Percentiles rank a stretch among this genome's conserved stretches.
These are phyloP conservation scores for Rhodotorula sp. DNA, from an alignment of 1,284 basidiomycete genomes.

Conservation along the genomic window DNA sequence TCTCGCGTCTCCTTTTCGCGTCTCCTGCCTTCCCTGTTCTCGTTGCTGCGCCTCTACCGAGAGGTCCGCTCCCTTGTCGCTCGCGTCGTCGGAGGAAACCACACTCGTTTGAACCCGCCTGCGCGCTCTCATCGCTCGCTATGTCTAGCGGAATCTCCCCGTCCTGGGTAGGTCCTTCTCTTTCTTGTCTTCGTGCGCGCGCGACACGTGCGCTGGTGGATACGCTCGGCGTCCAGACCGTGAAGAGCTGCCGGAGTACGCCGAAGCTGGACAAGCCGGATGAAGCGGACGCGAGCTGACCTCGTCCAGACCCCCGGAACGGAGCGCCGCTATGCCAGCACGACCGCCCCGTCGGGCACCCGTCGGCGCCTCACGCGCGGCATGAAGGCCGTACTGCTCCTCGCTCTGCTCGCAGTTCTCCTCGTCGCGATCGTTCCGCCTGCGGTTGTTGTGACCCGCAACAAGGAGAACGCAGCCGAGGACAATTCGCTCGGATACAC, in stretches of 20 bases:
- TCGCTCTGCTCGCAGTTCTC: not conserved
- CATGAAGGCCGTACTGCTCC: not conserved
- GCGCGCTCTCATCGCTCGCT: not conserved
- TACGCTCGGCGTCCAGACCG: no score
- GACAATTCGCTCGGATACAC: conserved; percentile 9
- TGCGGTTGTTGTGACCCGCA: conserved; percentile 5
- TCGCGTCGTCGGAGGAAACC: no score
- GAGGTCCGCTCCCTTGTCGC: no score
- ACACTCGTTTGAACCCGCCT: conserved; percentile 5
- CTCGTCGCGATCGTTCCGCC: conserved; percentile 17
- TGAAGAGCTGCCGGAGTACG: no score
- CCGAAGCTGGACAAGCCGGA: no score
- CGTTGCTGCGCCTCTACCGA: no score
- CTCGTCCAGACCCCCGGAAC: not conserved
- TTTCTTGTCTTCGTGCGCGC: not conserved
- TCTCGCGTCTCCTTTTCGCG: no score
- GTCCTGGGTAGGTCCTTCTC: not conserved
- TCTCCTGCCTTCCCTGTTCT: no score
- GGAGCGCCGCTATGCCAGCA: conserved; percentile 3
- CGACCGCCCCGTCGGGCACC: not conserved
- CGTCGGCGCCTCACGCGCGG: not conserved
- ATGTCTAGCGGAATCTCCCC: not conserved
- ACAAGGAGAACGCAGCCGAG: not conserved
- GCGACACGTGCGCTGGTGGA: no score
- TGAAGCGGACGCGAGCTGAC: not conserved